Evolutionary conservation across 2,329 filamentous ascomycete species (phyloP).

Genomic region (Capronia epimyces): DNA sequence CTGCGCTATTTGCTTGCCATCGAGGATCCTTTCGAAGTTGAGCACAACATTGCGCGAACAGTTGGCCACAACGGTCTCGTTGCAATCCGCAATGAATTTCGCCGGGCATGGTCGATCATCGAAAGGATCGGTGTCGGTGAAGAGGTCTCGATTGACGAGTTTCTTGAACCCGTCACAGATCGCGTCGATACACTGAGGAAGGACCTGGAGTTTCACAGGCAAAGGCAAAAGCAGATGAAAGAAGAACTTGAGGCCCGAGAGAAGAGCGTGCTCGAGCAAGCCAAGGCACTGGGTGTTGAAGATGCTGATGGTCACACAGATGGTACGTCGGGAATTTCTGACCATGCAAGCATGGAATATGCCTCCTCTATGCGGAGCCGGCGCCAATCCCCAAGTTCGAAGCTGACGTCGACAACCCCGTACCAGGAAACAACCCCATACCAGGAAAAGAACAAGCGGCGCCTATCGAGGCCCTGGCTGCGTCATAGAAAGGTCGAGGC

Average conservation of each 20-base stretch:
- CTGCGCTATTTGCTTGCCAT: slow-evolving; percentile 82
- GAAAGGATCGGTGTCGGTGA: slow-evolving; percentile 17
- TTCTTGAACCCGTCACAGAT: slow-evolving; percentile 28
- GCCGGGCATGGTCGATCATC: slow-evolving; percentile 66
- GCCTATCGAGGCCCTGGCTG: slow-evolving; percentile 6
- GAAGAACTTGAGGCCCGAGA: slow-evolving; percentile 24
- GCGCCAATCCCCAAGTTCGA: slow-evolving; percentile 6
- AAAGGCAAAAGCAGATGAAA: slow-evolving; percentile 23
- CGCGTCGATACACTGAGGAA: slow-evolving; percentile 27
- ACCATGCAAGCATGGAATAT: slow-evolving; percentile 7
- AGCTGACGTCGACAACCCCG: slow-evolving; percentile 18
- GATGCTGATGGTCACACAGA: slow-evolving; percentile 12
- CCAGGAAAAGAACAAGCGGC: slow-evolving; percentile 19
- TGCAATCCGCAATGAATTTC: slow-evolving; percentile 76
- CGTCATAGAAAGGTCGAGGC: slow-evolving; percentile 14
- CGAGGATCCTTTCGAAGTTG: slow-evolving; percentile 82
- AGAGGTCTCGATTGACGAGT: slow-evolving; percentile 32
- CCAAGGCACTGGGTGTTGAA: slow-evolving; percentile 8
- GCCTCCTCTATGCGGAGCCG: not conserved
- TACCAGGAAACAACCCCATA: slow-evolving; percentile 12
- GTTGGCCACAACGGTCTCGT: slow-evolving; percentile 79
- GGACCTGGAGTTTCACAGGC: slow-evolving; percentile 23
- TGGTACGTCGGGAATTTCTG: slow-evolving; percentile 26
- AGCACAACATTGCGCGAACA: slow-evolving; percentile 82
- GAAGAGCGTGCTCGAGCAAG: slow-evolving; percentile 13